Evolutionary conservation across 2,329 filamentous ascomycete genomes (phyloP).

Genomic region (Colletotrichum acutatum): DNA sequence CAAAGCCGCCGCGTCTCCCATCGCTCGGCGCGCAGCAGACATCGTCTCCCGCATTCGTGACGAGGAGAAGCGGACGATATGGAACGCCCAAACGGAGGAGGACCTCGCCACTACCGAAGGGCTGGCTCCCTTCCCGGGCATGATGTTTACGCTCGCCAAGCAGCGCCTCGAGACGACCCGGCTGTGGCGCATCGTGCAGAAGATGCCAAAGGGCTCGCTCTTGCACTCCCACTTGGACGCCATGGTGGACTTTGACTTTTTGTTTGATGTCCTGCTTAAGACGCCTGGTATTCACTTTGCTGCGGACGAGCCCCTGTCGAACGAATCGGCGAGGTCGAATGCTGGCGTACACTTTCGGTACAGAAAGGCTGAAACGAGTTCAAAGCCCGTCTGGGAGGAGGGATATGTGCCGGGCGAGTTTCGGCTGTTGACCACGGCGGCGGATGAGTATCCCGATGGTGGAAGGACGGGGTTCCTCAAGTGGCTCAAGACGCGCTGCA

Average conservation of each 20-base stretch:
- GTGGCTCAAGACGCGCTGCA: conserved; percentile 77
- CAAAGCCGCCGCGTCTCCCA: conserved; percentile 75
- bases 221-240: conserved; percentile 85
- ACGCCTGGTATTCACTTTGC: conserved; percentile 77
- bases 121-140: conserved; percentile 77
- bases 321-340: conserved; percentile 59
- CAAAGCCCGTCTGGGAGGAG: conserved; percentile 64
- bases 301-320: conserved; percentile 61
- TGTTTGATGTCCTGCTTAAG: conserved; percentile 73
- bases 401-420: conserved; percentile 67
- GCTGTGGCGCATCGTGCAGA: conserved; percentile 80
- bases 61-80: conserved; percentile 77
- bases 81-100: conserved; percentile 74
- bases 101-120: conserved; percentile 67
- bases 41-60: conserved; percentile 81
- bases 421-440: conserved; percentile 66
- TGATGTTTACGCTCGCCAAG: conserved; percentile 86
- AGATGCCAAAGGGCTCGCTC: conserved; percentile 84
- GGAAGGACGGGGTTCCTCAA: conserved; percentile 74
- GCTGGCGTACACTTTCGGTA: conserved; percentile 68
- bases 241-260: conserved; percentile 82
- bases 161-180: conserved; percentile 80
- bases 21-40: conserved; percentile 76
- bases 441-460: conserved; percentile 75
- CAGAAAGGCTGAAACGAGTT: conserved; percentile 51